These are phyloP conservation scores for Ophiocytium majus DNA, from an alignment of 352 stramenopile species.

Conservation along the genomic window DNA sequence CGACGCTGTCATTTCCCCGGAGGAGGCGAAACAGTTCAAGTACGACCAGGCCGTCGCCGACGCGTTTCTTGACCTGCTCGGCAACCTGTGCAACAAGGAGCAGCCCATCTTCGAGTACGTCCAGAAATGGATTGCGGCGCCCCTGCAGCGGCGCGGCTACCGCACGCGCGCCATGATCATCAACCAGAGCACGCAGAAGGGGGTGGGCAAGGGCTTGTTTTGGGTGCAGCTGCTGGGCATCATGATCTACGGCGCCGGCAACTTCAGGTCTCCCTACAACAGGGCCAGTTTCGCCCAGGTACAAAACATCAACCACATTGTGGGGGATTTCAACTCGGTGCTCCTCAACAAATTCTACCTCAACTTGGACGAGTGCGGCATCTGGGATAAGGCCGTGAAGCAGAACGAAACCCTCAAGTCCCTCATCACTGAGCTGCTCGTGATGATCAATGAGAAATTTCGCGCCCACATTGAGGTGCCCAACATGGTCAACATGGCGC, in stretches of 20 bases:
- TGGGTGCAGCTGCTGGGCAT: neutral
- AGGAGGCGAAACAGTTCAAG: neutral
- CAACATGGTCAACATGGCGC: neutral
- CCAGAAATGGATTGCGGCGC: neutral
- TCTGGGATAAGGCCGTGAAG: constrained; percentile 5
- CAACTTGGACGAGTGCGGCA: constrained; percentile 7
- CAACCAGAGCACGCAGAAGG: neutral
- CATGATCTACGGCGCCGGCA: neutral
- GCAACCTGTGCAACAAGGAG: neutral
- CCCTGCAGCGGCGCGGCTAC: constrained; percentile 5
- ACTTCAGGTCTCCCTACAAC: neutral
- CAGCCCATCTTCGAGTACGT: neutral
- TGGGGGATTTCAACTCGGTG: neutral
- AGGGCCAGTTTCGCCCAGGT: neutral
- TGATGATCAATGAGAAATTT: neutral
- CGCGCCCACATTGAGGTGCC: neutral
- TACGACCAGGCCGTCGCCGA: neutral
- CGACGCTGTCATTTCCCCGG: neutral
- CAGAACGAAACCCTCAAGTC: constrained; percentile 15
- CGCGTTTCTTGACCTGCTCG: neutral
- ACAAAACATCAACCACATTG: neutral
- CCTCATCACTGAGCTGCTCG: neutral
- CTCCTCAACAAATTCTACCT: neutral
- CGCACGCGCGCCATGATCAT: neutral
- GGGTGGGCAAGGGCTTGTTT: neutral